Evolutionary conservation across 1,284 basidiomycete genomes (phyloP), one percentile per base, ranked within the genome.

Genomic region (Ustilago xerochloae): DNA sequence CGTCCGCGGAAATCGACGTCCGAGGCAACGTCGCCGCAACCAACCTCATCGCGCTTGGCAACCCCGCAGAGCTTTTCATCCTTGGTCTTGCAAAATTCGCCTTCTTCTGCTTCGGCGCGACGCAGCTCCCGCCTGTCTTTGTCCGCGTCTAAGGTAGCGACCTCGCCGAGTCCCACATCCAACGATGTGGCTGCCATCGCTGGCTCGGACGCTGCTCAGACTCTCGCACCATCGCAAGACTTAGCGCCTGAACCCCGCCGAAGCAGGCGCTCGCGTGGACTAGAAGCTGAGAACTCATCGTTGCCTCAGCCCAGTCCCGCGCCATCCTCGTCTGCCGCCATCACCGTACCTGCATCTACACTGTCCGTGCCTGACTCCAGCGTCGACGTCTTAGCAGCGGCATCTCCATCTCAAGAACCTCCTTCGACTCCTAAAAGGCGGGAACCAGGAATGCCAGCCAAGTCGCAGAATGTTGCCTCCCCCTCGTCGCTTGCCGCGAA

Each of bases 101-200:
- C 48, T 12, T 29, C 45, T 24, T 13, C 66, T 26, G 29, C 47
- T 10, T 47, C 61, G 15, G 33, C 66, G 16, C 56, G 65, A 45
- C 59, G 65, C 16, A 68, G 65, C 36, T 13, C 59, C 6, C 56
- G 66, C 16, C 52, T 69, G 30, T 69, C 61, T 7, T 10, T 69
- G 48, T 52, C 66, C 5, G 26, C 45, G 1, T 16, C 28, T 9
- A 16, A n/a, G 15, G 33, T 9, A 9, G 18, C 43, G 2, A 26
- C 55, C 18, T 6, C 33, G 20, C 26, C 33, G 16, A 5, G 5
- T 22, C n/a, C 48, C 3, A 20, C 48, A 9, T 48, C 49, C 16
- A 29, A 45, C 12, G 18, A 22, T 9, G 36, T 18, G 7, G 26
- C 32, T 29, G n/a, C n/a, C n/a, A n/a, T n/a, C n/a, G 12, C 4